Base-by-base conservation (phyloP, 345 rosid species). In the Lepidium africanum region DNA sequence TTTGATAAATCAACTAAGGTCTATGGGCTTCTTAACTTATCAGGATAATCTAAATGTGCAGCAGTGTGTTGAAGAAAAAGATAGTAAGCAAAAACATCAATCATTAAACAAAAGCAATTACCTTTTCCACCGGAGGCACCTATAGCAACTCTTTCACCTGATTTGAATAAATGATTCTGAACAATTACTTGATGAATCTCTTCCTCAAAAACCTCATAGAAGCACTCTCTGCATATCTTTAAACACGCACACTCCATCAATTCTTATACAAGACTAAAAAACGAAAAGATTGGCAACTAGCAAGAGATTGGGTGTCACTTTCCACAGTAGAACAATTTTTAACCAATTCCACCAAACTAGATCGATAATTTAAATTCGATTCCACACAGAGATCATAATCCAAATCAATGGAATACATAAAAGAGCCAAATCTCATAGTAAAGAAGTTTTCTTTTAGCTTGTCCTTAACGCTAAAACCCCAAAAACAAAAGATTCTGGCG, bases 121-220 rank as follows among this genome's bases (percentile, higher is more conserved):
- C 97, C 95, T 91, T 94, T 94, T 48, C 99, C 99, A 42, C 96
- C 96, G 2, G 99, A 94, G 5, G 95, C 97, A 51, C 97, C 96
- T 6, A 94, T 85, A 14, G 84, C 99, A 61, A 94, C 76, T 3
- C 97, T 87, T 35, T 94, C 91, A 47, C 92, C 91, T 4, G 88
- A 81, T 69, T 83, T 94, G 67, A 94, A 87, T 25, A 94, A 70
- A 57, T 70, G 81, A 67, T 87, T 86, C n/a, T 63, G 70, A 3
- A 87, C 80, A 47, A 91, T 91, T 5, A 85, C 91, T 49, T 77
- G 85, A 61, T 89, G 95, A 62, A 91, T 91, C 76, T 94, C 96
- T 77, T 87, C 89, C 77, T 88, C 97, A 14, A 90, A 93, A 21
- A 84, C 92, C 45, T 82, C 77, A 63, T 82, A 94, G 73, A 91